phyloP scores from a whole-genome alignment of 225 moss, liverwort and hornwort genomes.

The Rhytidiadelphus loreus region DNA sequence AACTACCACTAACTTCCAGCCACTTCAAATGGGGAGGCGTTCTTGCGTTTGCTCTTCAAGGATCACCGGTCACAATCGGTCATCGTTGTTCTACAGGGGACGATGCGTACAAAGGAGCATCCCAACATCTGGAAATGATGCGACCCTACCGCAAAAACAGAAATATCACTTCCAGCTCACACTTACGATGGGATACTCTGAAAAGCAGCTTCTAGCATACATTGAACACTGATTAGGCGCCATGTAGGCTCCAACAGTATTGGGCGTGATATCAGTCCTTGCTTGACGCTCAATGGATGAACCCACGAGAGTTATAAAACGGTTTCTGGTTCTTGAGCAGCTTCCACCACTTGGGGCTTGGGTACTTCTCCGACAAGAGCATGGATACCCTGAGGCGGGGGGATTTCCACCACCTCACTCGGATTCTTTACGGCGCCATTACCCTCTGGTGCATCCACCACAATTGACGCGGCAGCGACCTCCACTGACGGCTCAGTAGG shows the following conservation, averaged over 20 bases:
- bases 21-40: slow-evolving; percentile 7
- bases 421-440: slow-evolving; percentile 1
- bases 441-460: background rate
- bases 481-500: background rate
- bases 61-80: slow-evolving; percentile 4
- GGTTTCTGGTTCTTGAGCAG: background rate
- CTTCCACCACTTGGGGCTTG: slow-evolving; percentile 16
- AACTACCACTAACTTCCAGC: background rate
- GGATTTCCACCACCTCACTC: slow-evolving; percentile 26
- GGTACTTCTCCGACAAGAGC: slow-evolving; percentile 33
- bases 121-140: background rate
- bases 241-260: background rate
- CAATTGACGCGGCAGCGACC: background rate
- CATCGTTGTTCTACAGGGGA: slow-evolving; percentile 8
- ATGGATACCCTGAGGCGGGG: slow-evolving; percentile 45
- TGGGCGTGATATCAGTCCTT: background rate
- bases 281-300: background rate
- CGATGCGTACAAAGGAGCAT: slow-evolving; percentile 9
- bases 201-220: slow-evolving; percentile 24
- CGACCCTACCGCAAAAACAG: background rate
- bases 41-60: slow-evolving; percentile 5
- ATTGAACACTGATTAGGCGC: background rate
- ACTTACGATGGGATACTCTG: slow-evolving; percentile 1
- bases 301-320: slow-evolving; percentile 2
- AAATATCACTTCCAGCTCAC: slow-evolving; percentile 10